phyloP scores from a whole-genome alignment of 2,329 filamentous ascomycete genomes.

The Dissoconium aciculare region DNA sequence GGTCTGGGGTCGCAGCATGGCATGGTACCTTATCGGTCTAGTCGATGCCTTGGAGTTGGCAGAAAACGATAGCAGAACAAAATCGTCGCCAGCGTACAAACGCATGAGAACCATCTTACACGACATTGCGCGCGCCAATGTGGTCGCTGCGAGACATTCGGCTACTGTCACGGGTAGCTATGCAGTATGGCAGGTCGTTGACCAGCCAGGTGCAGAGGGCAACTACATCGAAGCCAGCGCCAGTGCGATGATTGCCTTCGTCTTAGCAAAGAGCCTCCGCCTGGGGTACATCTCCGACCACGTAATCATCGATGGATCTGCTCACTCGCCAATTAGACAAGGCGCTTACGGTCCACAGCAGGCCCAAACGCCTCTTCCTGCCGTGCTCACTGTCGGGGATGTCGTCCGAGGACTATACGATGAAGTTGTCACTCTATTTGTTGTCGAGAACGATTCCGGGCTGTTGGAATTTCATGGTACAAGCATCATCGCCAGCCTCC shows the following conservation, averaged over 20 bases:
- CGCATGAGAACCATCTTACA: slow-evolving; percentile 25
- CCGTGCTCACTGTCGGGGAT: slow-evolving; percentile 21
- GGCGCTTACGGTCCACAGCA: slow-evolving; percentile 25
- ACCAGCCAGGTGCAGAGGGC: slow-evolving; percentile 26
- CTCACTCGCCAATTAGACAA: slow-evolving; percentile 12
- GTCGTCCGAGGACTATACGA: slow-evolving; percentile 33
- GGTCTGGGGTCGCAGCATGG: slow-evolving; percentile 40
- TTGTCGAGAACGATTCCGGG: neutral
- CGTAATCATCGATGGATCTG: neutral
- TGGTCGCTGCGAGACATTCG: slow-evolving; percentile 25
- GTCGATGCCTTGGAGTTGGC: slow-evolving; percentile 33
- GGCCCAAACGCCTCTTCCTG: slow-evolving; percentile 39
- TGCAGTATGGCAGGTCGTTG: slow-evolving; percentile 45
- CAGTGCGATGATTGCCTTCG: slow-evolving; percentile 43
- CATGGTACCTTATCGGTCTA: slow-evolving; percentile 41
- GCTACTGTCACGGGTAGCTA: slow-evolving; percentile 8
- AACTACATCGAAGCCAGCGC: slow-evolving; percentile 49
- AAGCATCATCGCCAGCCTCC: neutral
- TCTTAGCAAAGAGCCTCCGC: slow-evolving; percentile 34
- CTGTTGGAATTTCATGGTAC: neutral
- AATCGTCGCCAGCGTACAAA: neutral
- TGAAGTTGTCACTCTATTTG: slow-evolving; percentile 17
- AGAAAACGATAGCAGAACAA: neutral
- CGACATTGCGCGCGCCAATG: slow-evolving; percentile 27
- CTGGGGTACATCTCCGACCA: slow-evolving; percentile 23